Base-by-base conservation (phyloP, 164 flowering plant genomes). In the Stephania japonica region DNA sequence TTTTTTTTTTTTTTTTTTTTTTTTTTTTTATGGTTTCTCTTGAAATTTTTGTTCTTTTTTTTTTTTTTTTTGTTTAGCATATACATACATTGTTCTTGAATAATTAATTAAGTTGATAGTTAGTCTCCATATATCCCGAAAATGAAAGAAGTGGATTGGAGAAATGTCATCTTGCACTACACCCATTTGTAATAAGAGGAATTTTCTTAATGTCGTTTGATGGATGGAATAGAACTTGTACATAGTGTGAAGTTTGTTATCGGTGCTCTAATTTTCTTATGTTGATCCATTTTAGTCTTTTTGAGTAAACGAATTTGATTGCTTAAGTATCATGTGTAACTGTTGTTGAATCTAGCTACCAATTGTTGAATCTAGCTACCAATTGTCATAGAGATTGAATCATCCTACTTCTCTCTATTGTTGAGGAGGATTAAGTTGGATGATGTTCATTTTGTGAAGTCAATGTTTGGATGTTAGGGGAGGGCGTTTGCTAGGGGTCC, bases 101-200 rank as follows among this genome's bases (percentile, higher is more conserved):
- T 32, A 32, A 32, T 32, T 32, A 32, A 2, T 2, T 32, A 32
- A 32, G 38, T 32, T 32, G 38, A 32, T 32, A 32, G 38, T 32
- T 4, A 32, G 38, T 32, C 38, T 32, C 38, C 38, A 2, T 32
- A 32, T 32, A 32, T 32, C 38, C 38, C 38, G 2, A 32, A 32
- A 32, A 32, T 32, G 38, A 32, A 32, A 32, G 38, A 74, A 24
- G n/a, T 68, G 56, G 61, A 3, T 74, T 47, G 16, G 53, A 47
- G 53, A 42, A 56, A 69, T n/a, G 8, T 11, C 59, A 7, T 32
- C 25, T 23, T 0, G 21, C 24, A 14, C 10, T 8, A 2, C 64
- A 61, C 64, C 64, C 64, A 61, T 61, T 61, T 61, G 64, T 19
- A 61, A 61, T 61, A 61, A 61, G 10, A 61, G 19, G 64, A 61